Evolutionary conservation across 768 basidiomycete genomes (phyloP), one percentile per base, ranked within the genome.

Genomic region (Xerocomus brunneocitrinus): DNA sequence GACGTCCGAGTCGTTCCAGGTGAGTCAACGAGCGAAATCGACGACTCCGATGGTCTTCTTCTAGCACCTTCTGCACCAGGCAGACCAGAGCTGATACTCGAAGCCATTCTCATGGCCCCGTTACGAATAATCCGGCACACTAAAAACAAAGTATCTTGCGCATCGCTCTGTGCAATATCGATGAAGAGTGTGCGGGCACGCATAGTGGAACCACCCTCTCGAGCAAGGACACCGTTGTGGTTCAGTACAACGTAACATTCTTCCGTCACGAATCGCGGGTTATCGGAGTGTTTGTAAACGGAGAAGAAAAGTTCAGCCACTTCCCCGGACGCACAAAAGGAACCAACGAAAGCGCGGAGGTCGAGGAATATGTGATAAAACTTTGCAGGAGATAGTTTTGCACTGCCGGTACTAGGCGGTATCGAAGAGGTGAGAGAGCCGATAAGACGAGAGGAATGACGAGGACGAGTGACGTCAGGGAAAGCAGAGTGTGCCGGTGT

Each of bases 301-400:
- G 92, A 94, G 74, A 98, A 97, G 65, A 85, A 91, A 3, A 98
- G 82, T 65, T 98, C 95, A 13, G 87, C 91, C 0, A 89, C 90
- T 71, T 98, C 95, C 9, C 93, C 94, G 0, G 95, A 87, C 0
- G 85, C 76, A 68, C 95, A 98, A 2, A 87, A 87, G 6, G 87
- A 88, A 14, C 93, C 95, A 31, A 95, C 87, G 64, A 98, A 94
- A 0, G 93, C 93, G 19, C 91, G 87, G 8, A 98, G 71, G 60
- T 98, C 95, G 57, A 98, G 79, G 66, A 84, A 91, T 49, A 95
- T 78, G 62, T 98, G 95, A 64, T 88, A 94, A 68, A 94, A 94
- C 58, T 87, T 87, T 42, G 81, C 79, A 28, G 79, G 67, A 27
- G 75, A 61, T n/a, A 72, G 71, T 55, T 72, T 78, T 13, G 60